These are phyloP conservation scores for Hypoxylon cercidicola DNA, from an alignment of 495 filamentous ascomycete genomes.

Conservation along the genomic window DNA sequence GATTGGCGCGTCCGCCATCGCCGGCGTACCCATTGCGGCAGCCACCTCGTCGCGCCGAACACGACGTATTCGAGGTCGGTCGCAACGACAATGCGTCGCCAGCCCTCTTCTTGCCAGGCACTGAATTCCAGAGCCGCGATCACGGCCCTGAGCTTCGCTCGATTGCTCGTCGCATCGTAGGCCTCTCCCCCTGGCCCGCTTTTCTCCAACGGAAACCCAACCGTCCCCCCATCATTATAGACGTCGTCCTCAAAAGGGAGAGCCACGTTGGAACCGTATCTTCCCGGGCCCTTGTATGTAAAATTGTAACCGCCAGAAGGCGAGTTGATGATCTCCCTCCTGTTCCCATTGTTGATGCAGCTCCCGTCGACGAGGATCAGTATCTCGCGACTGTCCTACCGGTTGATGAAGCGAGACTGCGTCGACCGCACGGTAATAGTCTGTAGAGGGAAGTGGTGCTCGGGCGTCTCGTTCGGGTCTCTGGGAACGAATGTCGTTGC, in stretches of 20 bases:
- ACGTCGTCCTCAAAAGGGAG: constrained; percentile 24
- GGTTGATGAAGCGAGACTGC: constrained; percentile 50
- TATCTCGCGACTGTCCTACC: constrained; percentile 51
- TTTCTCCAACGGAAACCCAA: constrained; percentile 48
- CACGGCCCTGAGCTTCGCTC: constrained; percentile 58
- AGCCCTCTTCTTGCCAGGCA: constrained; percentile 53
- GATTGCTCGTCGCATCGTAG: constrained; percentile 50
- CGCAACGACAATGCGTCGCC: constrained; percentile 55
- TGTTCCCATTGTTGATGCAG: constrained; percentile 52
- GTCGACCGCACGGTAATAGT: constrained; percentile 35
- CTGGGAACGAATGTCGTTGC: constrained; percentile 44
- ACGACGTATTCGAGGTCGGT: constrained; percentile 61
- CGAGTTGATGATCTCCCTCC: constrained; percentile 1
- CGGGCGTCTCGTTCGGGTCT: constrained; percentile 40
- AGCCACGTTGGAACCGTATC: background rate
- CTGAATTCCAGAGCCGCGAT: constrained; percentile 54
- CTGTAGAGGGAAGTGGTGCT: constrained; percentile 50
- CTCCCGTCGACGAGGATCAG: constrained; percentile 56
- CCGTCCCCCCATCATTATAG: constrained; percentile 24
- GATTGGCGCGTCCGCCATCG: constrained; percentile 45
- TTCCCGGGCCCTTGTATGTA: constrained; percentile 42
- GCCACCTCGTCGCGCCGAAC: constrained; percentile 53
- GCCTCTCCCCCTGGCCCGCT: constrained; percentile 41
- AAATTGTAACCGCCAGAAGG: constrained; percentile 52
- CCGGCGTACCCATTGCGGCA: constrained; percentile 54